Evolutionary conservation across 2,329 filamentous ascomycete genomes (phyloP), one percentile per base, ranked within the genome.

Genomic region (Fusarium scirpi): DNA sequence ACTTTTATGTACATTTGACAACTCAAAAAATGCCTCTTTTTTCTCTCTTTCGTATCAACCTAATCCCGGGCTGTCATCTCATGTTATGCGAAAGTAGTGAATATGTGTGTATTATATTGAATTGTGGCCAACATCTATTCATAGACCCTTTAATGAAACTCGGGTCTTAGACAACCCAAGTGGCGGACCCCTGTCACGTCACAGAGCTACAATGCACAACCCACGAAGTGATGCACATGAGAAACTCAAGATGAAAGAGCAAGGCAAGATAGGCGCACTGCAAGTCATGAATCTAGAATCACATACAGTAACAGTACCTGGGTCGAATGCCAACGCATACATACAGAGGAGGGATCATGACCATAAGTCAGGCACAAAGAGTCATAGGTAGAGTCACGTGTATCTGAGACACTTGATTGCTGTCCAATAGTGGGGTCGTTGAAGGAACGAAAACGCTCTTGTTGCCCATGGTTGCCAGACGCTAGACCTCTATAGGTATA

Each of bases 391-490:
- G 48, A 54, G 57, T 71, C 73, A 75, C 73, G 71, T 75, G 73
- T 49, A 44, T 46, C 29, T 46, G 59, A 69, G 49, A 70, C 67
- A 65, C 24, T 54, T 15, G 25, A 63, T 67, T 65, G 68, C 64
- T 70, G 69, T 65, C 71, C 72, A 76, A 66, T 65, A 67, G 73
- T 69, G 72, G 67, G 62, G 69, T 60, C 55, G 13, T 38, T 46
- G 32, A 47, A 66, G 43, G 61, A 60, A 74, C 62, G 58, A 65
- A 57, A 62, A 54, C 58, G 67, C 48, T 67, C 52, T 53, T 76
- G 76, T 78, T 78, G 76, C 76, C 76, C 74, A 77, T 77, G 76
- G 76, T 71, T 77, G 74, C 76, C 65, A 77, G 25, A 34, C 24
- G 38, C 76, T 54, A 73, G 58, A 10, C 75, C 73, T 4, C 30